Conservation (phyloP, 768 basidiomycete genomes). For the Rhodotorula diobovata region DNA sequence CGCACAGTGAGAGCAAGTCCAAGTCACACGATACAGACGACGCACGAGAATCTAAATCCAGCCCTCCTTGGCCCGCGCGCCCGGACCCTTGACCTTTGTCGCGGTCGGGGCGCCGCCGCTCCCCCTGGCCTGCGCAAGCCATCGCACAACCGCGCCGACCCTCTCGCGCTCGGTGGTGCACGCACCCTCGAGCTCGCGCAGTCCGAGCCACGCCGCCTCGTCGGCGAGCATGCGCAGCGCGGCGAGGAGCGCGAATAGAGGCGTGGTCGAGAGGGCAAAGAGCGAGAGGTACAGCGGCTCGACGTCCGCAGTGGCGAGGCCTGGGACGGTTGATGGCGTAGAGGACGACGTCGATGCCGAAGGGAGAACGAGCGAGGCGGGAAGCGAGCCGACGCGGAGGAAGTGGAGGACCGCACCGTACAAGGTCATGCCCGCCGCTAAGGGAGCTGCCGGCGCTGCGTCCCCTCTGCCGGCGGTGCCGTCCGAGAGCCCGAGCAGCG, state of each 20-base stretch:
- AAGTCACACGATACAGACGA: too few relatives aligned
- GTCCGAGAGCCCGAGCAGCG: not conserved
- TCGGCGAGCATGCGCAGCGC: not conserved
- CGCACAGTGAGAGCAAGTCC: too few relatives aligned
- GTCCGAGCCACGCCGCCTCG: slow-evolving; percentile 9
- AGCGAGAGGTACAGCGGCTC: slow-evolving; percentile 3
- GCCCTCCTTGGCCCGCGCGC: slow-evolving; percentile 3
- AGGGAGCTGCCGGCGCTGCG: not conserved
- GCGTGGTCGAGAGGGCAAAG: not conserved
- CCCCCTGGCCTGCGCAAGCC: not conserved
- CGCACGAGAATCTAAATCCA: slow-evolving; percentile 20
- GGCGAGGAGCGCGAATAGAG: slow-evolving; percentile 3
- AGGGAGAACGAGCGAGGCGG: slow-evolving; percentile 6
- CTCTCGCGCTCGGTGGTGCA: not conserved
- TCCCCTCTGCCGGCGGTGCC: too few relatives aligned
- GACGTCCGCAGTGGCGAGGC: not conserved
- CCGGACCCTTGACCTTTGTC: not conserved
- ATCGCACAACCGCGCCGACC: not conserved
- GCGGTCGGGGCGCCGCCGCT: not conserved
- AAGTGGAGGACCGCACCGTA: slow-evolving; percentile 16
- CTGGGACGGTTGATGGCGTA: too few relatives aligned
- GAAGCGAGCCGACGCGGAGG: slow-evolving; percentile 4
- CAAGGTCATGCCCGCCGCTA: not conserved
- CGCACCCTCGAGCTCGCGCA: not conserved
- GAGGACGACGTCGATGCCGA: too few relatives aligned